phyloP scores from a whole-genome alignment of 805 yeast genomes.

The Kodamaea neixiangensis region DNA sequence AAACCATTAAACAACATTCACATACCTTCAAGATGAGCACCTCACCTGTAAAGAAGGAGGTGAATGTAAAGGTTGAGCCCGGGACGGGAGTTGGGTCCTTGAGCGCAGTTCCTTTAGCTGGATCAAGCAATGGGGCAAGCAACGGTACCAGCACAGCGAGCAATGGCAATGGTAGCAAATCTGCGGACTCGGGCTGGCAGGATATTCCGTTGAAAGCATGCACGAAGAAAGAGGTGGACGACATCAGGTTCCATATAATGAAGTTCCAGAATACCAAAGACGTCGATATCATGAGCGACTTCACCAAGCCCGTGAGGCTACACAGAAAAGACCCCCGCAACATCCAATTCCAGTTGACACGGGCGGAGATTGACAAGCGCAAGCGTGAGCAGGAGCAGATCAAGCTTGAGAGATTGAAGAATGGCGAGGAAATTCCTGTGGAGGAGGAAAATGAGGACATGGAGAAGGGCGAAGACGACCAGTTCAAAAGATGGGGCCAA shows the following conservation, averaged over 20 bases:
- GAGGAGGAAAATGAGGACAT: conserved; percentile 13
- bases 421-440: conserved; percentile 17
- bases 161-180: conserved; percentile 1
- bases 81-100: background rate
- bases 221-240: conserved; percentile 66
- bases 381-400: conserved; percentile 37
- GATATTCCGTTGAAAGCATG: conserved; percentile 71
- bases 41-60: conserved; percentile 30
- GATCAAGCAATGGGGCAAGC: background rate
- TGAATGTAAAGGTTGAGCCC: conserved; percentile 26
- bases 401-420: conserved; percentile 16
- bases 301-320: conserved; percentile 79
- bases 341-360: conserved; percentile 79
- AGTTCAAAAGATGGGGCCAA: conserved; percentile 33
- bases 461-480: conserved; percentile 33
- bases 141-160: background rate
- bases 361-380: conserved; percentile 69
- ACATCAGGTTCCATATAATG: conserved; percentile 75
- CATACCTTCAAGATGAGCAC: conserved; percentile 23
- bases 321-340: conserved; percentile 94
- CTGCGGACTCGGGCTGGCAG: conserved; percentile 38
- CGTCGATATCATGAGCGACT: conserved; percentile 70
- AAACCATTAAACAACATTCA: background rate
- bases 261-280: conserved; percentile 73
- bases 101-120: background rate